Conservation (phyloP, 345 rosid genomes). For the Raphanus sativus region DNA sequence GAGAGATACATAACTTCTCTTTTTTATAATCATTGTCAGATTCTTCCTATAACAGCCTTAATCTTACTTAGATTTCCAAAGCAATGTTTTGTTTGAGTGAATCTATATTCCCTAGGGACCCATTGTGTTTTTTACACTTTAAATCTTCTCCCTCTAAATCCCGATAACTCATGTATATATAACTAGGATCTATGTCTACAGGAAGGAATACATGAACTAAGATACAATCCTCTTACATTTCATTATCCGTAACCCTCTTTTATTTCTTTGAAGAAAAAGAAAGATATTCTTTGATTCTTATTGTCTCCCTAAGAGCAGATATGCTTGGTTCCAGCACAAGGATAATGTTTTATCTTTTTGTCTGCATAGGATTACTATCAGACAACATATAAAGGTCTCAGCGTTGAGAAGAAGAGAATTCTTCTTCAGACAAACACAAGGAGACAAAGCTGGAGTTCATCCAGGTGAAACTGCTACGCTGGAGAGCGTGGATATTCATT, state of each 20-base stretch:
- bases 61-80: conserved; percentile 48
- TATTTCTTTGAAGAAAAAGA: conserved; percentile 43
- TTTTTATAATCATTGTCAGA: conserved; percentile 52
- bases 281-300: conserved; percentile 43
- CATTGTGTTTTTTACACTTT: conserved; percentile 61
- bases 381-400: conserved; percentile 47
- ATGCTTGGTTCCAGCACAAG: conserved; percentile 49
- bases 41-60: conserved; percentile 67
- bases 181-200: conserved; percentile 30
- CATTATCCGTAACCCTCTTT: conserved; percentile 34
- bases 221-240: conserved; percentile 31
- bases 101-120: conserved; percentile 61
- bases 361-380: conserved; percentile 54
- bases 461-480: conserved; percentile 41
- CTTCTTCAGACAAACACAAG: conserved; percentile 21
- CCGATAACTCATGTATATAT: conserved; percentile 43
- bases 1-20: conserved; percentile 59
- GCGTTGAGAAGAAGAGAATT: conserved; percentile 49
- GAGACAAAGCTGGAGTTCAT: conserved; percentile 30
- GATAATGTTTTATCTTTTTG: conserved; percentile 50
- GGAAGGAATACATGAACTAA: conserved; percentile 32
- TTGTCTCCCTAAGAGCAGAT: conserved; percentile 43
- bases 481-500: conserved; percentile 38
- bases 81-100: conserved; percentile 59
- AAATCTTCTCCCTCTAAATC: conserved; percentile 47